phyloP scores from a whole-genome alignment of 371 early-diverging fungal species.

The Mortierella sp. region DNA sequence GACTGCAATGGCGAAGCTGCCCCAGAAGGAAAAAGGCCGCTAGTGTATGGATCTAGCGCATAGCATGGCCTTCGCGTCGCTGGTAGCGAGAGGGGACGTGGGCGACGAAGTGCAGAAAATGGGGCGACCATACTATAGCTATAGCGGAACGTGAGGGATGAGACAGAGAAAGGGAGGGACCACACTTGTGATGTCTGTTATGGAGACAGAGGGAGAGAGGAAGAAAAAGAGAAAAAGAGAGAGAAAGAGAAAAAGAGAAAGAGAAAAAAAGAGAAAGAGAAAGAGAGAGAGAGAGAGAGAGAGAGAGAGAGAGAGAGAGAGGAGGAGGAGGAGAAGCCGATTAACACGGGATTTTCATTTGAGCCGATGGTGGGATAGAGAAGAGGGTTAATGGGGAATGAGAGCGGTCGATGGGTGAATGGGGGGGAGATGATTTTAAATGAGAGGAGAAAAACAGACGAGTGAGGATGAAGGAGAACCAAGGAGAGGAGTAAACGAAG shows the following conservation, averaged over 20 bases:
- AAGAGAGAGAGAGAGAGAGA: background rate
- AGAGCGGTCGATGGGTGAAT: conserved; percentile 9
- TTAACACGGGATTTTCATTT: too few relatives aligned
- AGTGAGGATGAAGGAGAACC: conserved; percentile 21
- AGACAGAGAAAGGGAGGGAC: too few relatives aligned
- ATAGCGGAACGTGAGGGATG: too few relatives aligned
- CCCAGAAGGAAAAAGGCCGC: too few relatives aligned
- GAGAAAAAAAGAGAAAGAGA: conserved; percentile 4
- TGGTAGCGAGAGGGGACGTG: conserved; percentile 27
- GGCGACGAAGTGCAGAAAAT: conserved; percentile 31
- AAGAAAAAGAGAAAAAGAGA: background rate
- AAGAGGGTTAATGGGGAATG: background rate
- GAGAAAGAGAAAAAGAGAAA: background rate
- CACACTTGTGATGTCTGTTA: background rate
- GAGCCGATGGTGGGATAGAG: background rate
- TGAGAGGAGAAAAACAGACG: conserved; percentile 2
- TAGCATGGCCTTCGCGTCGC: background rate
- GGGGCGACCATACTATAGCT: conserved; percentile 19
- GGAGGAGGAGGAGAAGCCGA: background rate
- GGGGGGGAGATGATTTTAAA: conserved; percentile 3
- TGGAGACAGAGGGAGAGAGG: background rate
- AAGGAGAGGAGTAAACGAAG: conserved; percentile 11
- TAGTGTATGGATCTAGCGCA: too few relatives aligned
- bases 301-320: background rate
- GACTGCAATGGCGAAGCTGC: too few relatives aligned